Evolutionary conservation across 163 green algal genomes (phyloP), one percentile per base, ranked within the genome.

Genomic region (Scenedesmus sp.): DNA sequence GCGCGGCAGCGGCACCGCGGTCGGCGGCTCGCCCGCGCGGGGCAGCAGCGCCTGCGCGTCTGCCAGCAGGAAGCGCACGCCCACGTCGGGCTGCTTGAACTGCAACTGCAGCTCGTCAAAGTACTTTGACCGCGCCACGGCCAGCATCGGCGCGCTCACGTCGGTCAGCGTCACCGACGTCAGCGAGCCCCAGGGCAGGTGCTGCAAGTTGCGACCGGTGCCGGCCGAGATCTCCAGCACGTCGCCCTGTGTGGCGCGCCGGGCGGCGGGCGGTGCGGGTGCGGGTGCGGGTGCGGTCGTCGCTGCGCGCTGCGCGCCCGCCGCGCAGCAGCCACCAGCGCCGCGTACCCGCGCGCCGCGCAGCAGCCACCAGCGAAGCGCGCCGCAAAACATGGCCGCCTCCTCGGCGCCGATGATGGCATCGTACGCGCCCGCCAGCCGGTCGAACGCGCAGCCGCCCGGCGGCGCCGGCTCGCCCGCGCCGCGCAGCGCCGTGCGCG

Each of bases 221-320:
- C 93, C 93, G 26, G 91, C 89, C 15, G 88, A 94, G 2, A 95
- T 89, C 72, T 97, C 93, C 45, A 97, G 75, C 18, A 97, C 91
- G 20, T 95, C 78, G 10, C 92, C 92, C 76, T 90, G 78, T 13
- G 31, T 44, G 20, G 5, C 50, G 42, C 22, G 34, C 9, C n/a
- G 50, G 45, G 36, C 4, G 17, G n/a, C 7, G 13, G 42, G 3
- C 22, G 53, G 2, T 4, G 6, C 28, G 7, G 17, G n/a, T n/a
- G n/a, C n/a, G n/a, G 54, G 7, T 64, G 42, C 44, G 57, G 47
- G 10, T 51, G 58, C 13, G 45, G 42, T 5, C 22, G 67, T 74
- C 1, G 39, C 31, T 53, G 54, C 2, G 18, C 29, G 28, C 18
- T 58, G 29, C 48, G 39, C 39, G 7, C 6, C 39, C 7, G 39